These are phyloP conservation scores for Cinnamomum micranthum DNA, from an alignment of 164 flowering plant genomes.

Conservation along the genomic window DNA sequence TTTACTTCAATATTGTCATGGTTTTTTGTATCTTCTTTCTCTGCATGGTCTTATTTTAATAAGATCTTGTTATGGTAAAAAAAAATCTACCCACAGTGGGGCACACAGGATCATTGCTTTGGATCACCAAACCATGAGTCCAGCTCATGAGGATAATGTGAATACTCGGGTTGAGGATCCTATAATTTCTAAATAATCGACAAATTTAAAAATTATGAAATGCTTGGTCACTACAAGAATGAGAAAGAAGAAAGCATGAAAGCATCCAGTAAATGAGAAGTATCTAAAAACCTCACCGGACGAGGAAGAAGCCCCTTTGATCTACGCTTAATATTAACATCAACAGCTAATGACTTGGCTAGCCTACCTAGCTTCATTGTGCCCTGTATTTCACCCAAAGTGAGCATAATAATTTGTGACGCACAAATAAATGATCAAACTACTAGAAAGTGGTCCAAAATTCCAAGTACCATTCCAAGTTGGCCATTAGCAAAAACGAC, in stretches of 20 bases:
- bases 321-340: conserved; percentile 81
- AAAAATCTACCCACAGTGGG: not conserved
- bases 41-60: no score
- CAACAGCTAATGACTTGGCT: conserved; percentile 71
- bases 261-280: not conserved
- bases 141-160: not conserved
- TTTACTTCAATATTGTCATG: no score
- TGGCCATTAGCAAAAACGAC: conserved; percentile 87
- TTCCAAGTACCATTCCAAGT: conserved; percentile 73
- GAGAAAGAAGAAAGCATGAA: not conserved
- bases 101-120: not conserved
- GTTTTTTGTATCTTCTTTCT: no score
- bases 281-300: conserved; percentile 43
- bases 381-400: conserved; percentile 49
- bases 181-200: not conserved
- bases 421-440: not conserved
- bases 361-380: conserved; percentile 72
- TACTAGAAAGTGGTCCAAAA: conserved; percentile 1
- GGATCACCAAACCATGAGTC: not conserved
- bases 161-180: not conserved
- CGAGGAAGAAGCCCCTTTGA: conserved; percentile 92
- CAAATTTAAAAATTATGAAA: not conserved
- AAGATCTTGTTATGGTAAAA: no score
- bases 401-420: not conserved
- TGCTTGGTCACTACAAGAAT: not conserved